Conservation (phyloP, 1,284 basidiomycete species). For the Marasmius sp. region DNA sequence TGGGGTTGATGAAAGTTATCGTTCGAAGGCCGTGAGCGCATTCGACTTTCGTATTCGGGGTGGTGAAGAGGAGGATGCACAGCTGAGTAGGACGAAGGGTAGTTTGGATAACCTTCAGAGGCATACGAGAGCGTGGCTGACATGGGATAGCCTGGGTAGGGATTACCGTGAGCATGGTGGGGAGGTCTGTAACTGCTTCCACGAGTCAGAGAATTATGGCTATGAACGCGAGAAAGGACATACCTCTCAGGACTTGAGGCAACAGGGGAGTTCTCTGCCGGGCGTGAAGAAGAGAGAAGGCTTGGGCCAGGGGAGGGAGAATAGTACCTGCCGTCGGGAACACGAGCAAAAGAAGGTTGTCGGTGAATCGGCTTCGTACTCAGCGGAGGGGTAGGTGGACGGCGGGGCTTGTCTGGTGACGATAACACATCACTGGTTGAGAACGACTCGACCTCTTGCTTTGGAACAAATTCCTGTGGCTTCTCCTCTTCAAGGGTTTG, state of each 20-base stretch:
- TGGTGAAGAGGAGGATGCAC: background rate
- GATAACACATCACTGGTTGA: conserved; percentile 1
- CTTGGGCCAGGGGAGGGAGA: background rate
- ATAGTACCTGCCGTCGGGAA: background rate
- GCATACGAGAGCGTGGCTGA: background rate
- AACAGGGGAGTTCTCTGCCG: background rate
- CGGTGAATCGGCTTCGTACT: conserved; percentile 13
- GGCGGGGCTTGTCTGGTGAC: conserved; percentile 12
- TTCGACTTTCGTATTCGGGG: background rate
- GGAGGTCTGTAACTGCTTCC: background rate
- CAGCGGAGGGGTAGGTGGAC: conserved; percentile 13
- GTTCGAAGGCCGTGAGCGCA: background rate
- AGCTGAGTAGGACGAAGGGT: background rate
- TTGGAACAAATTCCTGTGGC: background rate
- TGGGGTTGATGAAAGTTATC: background rate
- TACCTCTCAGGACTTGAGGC: background rate
- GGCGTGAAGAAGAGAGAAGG: background rate
- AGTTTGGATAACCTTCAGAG: background rate
- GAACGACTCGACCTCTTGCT: conserved; percentile 1
- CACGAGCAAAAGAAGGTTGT: conserved; percentile 7
- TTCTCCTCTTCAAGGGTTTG: background rate
- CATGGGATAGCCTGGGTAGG: background rate
- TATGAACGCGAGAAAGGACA: background rate
- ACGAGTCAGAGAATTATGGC: background rate
- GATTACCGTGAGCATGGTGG: background rate